Base-by-base conservation (phyloP, 2,329 filamentous ascomycete genomes). In the Coniochaeta sp. region DNA sequence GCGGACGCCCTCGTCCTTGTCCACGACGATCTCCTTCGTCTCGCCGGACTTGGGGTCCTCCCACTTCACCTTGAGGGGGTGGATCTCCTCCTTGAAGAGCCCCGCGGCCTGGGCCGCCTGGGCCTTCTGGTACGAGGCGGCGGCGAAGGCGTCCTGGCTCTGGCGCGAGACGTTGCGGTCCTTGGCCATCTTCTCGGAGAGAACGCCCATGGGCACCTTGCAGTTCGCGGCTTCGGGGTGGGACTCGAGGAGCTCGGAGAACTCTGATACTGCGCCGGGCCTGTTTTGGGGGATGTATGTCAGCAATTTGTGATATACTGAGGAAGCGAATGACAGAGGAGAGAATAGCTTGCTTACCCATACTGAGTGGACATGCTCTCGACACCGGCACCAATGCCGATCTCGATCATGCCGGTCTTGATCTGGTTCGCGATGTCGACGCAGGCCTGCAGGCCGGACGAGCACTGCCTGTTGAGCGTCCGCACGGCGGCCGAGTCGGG, bases 301-400 rank as follows among this genome's bases (percentile, higher is more conserved):
- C 13, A 40, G 22, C 32, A n/a, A 24, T 42, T 2, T 42, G 38
- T 26, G 38, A n/a, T n/a, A n/a, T n/a, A n/a, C n/a, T n/a, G n/a
- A n/a, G n/a, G n/a, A n/a, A n/a, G n/a, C n/a, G n/a, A n/a, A n/a
- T n/a, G n/a, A 42, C 3, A 42, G 10, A 8, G 38, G 12, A 13
- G 20, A 10, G 42, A 22, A 46, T 6, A 13, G 26, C 7, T n/a
- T 31, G 70, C 81, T 61, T 74, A 87, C 83, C 92, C 94, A 68
- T 97, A 97, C 66, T 96, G 88, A 53, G 79, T 78, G 64, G 83
- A 89, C 94, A 99, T 99, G 77, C 88, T 94, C 82, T 99, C 94
- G 22, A 96, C 91, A 64, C 94, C 94, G 18, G 91, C 91, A 60
- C 92, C 94, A 60, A 97, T 83, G 61, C 94, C 94, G 56, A 97